Evolutionary conservation across 305 asterid genomes (phyloP), one percentile per base, ranked within the genome.

Genomic region (Fraxinus xanthoxyloides): DNA sequence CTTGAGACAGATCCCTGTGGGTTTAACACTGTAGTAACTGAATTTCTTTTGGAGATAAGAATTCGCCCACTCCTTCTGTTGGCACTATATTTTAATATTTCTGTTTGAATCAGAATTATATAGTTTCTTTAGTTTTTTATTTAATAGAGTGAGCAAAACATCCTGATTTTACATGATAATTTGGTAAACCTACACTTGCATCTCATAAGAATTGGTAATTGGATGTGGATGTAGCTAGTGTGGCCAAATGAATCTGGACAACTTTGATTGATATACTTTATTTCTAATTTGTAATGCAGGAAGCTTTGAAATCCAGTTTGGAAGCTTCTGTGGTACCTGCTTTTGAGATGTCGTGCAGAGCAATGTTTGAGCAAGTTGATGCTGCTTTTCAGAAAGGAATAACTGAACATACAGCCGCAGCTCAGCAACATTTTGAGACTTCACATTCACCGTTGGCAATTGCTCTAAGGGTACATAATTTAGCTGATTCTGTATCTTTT

Each of bases 311-410:
- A 86, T 86, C 93, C 34, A 89, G 89, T 86, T 80, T 95, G 90
- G 98, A 93, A 87, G 88, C 87, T 79, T 93, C 94, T 35, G 95
- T 92, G 61, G 34, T 95, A 80, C 99, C 99, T 76, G 94, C 95
- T 35, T 95, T 95, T 63, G 97, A 95, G 93, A 89, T 90, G 93
- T 92, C 99, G 10, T 92, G 99, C 90, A 86, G 92, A 88, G 85
- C 94, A 77, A 90, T 95, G 98, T 93, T 95, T 88, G 98, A 93
- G 88, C 98, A 91, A 90, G 94, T 95, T 77, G 98, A 95, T 85
- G 85, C 97, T 38, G 73, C 95, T 63, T 92, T 93, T 85, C 97
- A 92, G 83, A 95, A 95, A 87, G 99, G 99, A 81, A 87, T 95
- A 92, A 86, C 85, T 63, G 99, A 95, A 83, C 99, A 95, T 86